These are phyloP conservation scores for Microcos paniculata DNA, from an alignment of 345 rosid genomes.

Conservation along the genomic window DNA sequence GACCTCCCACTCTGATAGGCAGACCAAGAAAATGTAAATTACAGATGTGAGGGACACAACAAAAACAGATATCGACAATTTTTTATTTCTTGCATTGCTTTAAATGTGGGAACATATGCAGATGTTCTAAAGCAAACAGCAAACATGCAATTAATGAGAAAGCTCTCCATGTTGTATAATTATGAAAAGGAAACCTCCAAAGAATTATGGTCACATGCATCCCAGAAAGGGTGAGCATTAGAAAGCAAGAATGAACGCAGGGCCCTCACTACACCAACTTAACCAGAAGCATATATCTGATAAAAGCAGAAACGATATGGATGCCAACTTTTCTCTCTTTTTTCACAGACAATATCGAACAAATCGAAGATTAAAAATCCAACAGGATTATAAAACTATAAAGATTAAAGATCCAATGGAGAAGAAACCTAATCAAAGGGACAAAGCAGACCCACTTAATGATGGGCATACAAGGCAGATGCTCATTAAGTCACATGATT, in stretches of 20 bases:
- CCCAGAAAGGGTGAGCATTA: not conserved
- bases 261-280: not conserved
- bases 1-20: no score
- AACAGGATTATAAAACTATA: no score
- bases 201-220: not conserved
- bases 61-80: not conserved
- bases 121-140: not conserved
- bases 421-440: no score
- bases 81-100: not conserved
- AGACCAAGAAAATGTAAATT: not conserved
- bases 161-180: not conserved
- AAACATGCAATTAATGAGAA: not conserved
- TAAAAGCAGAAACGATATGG: not conserved
- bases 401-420: no score
- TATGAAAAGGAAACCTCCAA: not conserved
- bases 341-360: no score
- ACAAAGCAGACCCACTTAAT: not conserved
- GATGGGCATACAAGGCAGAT: slow-evolving; percentile 3
- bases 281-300: not conserved
- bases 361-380: no score
- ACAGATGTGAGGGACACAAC: not conserved
- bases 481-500: not conserved
- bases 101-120: not conserved
- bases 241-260: not conserved
- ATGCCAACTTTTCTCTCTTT: no score